Evolutionary conservation across 1,284 basidiomycete species (phyloP), one percentile per base, ranked within the genome.

Genomic region (Rhodotorula sp.): DNA sequence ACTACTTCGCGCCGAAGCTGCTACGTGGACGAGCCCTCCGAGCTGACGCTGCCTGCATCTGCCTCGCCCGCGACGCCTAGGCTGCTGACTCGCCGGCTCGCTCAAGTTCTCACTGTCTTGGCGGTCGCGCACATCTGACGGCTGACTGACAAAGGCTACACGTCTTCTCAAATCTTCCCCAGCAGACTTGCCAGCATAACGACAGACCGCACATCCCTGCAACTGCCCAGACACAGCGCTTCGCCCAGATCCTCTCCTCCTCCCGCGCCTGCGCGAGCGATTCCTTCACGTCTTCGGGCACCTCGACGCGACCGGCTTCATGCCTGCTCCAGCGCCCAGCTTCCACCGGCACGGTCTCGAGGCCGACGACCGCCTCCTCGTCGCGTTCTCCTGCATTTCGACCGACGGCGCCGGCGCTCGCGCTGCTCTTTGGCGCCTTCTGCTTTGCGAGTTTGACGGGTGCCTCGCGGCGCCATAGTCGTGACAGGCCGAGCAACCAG

Each of bases 231-330:
- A n/a, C 44, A 26, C 70, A 72, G 58, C 70, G 46, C 51, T 56
- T 37, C n/a, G 64, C 67, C 70, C 70, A 72, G 10, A 69, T 10
- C 13, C 15, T 24, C 50, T 72, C 70, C 31, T 72, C 68, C 52
- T 67, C 55, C 30, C 63, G 60, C 70, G 67, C 69, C 44, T 31
- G 3, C 31, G 6, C 31, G 20, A 59, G 9, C 10, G 47, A 50
- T 54, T 68, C 62, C 22, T 37, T 31, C 5, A 55, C 56, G 28
- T 56, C 44, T 50, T 24, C 26, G 26, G 44, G 9, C 54, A 34
- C 26, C 51, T 44, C 40, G 40, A 7, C 40, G 8, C 40, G 40
- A 13, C 8, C 40, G 9, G 40, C 40, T 44, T 44, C 40, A 13
- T 44, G 40, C 16, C 40, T 11, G 16, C 40, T 44, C 40, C 40